Base-by-base conservation (phyloP, 768 basidiomycete genomes). In the Boletus pseudo-olivaceus region DNA sequence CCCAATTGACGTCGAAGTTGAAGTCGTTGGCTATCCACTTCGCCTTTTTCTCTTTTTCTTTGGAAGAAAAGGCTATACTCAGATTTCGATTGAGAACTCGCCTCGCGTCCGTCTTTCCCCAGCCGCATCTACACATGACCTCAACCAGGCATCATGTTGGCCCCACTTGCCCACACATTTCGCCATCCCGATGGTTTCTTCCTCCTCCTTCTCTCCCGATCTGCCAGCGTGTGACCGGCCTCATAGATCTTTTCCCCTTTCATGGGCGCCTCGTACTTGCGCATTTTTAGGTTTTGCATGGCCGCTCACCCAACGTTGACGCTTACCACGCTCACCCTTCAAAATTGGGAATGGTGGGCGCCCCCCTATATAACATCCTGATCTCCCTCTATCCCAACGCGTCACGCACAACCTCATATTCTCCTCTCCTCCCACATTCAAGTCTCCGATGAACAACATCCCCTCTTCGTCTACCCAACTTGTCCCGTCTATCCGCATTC, bases 401-500 rank as follows among this genome's bases (percentile, higher is more conserved):
- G 42, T 58, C 53, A 56, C 57, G 30, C 54, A 51, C 29, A 32
- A 44, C 35, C 56, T 54, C 50, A 32, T 35, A 43, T 38, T 20
- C 38, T 7, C 43, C 49, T 3, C 53, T 14, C 42, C 30, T 23
- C n/a, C 29, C n/a, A 27, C 17, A 27, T 10, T 12, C 2, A 10
- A 37, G 7, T 15, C 44, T 11, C 17, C 34, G n/a, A 68, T 63
- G 61, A 46, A 54, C 38, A 47, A 32, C 50, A 2, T 43, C 29
- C n/a, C 56, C 34, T 26, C 54, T 10, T 39, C 49, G 4, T 35
- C 49, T 23, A 4, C 7, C 41, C 15, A 5, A 10, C 45, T 15
- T 11, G 59, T 68, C 29, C 66, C 66, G n/a, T 49, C 57, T 1
- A 67, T 67, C 41, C 50, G 38, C 27, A 58, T 67, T 20, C 50